Conservation (phyloP, 2,329 filamentous ascomycete genomes). For the Periconia macrospinosa region DNA sequence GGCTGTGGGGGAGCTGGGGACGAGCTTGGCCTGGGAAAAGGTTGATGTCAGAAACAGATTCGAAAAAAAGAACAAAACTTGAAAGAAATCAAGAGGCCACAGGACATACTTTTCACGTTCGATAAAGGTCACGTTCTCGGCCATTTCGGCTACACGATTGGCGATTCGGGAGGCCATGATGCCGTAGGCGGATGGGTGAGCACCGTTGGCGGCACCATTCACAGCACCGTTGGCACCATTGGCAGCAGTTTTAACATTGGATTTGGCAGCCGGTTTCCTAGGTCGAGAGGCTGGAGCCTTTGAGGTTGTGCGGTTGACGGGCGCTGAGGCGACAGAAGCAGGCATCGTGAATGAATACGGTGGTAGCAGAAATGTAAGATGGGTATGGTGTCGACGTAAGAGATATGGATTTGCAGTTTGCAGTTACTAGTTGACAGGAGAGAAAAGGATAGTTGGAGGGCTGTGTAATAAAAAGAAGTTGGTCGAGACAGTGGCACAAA, state of each 20-base stretch:
- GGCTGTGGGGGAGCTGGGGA: conserved; percentile 19
- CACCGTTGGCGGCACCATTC: conserved; percentile 13
- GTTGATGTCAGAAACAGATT: conserved; percentile 11
- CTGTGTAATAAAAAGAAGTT: neutral
- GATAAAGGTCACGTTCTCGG: conserved; percentile 56
- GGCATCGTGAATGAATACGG: conserved; percentile 27
- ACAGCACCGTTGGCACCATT: conserved; percentile 32
- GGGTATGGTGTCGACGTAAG: conserved; percentile 1
- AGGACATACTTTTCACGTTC: conserved; percentile 45
- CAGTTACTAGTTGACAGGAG: neutral
- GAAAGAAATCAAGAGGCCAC: neutral
- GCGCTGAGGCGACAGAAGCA: conserved; percentile 38
- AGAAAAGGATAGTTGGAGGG: no score
- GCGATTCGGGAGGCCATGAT: conserved; percentile 56
- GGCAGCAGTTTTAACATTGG: conserved; percentile 21
- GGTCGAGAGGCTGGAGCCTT: conserved; percentile 33
- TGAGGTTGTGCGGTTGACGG: conserved; percentile 34
- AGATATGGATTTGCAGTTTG: neutral
- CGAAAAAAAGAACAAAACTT: neutral
- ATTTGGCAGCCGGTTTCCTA: conserved; percentile 27
- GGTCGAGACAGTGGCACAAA: conserved; percentile 13
- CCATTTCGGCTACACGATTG: conserved; percentile 56
- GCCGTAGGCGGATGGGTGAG: conserved; percentile 49
- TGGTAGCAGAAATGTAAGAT: neutral
- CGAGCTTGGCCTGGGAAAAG: conserved; percentile 22